phyloP scores from a whole-genome alignment of 345 rosid genomes.

The Rhodamnia argentea region DNA sequence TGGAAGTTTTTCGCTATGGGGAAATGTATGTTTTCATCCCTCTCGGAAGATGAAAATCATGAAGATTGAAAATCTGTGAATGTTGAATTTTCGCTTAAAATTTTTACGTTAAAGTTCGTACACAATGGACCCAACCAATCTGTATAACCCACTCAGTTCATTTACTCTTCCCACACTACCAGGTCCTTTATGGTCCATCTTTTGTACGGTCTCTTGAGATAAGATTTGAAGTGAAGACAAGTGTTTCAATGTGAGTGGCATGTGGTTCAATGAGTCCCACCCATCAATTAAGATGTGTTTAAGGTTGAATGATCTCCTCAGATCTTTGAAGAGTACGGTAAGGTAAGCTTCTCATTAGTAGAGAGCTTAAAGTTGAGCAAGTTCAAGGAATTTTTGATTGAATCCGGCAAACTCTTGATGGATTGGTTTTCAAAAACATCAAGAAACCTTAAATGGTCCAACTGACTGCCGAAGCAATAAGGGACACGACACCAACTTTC shows the following conservation, averaged over 20 bases:
- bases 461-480: background rate
- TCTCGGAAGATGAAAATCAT: too few species aligned
- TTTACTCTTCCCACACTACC: background rate
- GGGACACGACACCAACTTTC: too few species aligned
- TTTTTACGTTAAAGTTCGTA: too few species aligned
- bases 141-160: background rate
- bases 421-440: background rate
- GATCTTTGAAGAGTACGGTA: background rate
- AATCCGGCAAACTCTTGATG: background rate
- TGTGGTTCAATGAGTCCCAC: accelerated
- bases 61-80: too few species aligned
- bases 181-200: background rate
- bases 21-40: too few species aligned
- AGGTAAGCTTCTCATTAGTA: background rate
- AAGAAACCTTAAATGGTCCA: background rate
- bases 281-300: background rate
- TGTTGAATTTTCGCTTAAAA: too few species aligned
- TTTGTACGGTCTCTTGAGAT: accelerated
- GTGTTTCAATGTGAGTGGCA: background rate
- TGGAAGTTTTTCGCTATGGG: too few species aligned
- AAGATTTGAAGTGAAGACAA: background rate
- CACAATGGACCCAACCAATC: background rate
- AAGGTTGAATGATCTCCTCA: background rate
- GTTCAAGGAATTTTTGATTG: background rate
- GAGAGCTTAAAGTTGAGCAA: background rate